Conservation (phyloP, 2,329 filamentous ascomycete species). For the Penicillium sp. region DNA sequence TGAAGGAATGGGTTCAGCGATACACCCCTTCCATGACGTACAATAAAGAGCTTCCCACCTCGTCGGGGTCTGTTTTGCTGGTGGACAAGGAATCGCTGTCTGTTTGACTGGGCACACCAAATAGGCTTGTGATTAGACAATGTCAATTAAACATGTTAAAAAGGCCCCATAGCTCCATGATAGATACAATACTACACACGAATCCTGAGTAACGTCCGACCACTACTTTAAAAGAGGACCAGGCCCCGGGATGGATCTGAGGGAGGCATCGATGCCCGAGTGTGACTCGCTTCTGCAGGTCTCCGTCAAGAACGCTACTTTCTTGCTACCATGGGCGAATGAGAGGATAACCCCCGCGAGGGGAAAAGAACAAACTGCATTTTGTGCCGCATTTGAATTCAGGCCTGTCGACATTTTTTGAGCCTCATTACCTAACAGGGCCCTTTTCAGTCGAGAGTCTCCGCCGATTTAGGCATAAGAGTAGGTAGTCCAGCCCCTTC, state of each 20-base stretch:
- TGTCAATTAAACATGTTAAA: not conserved
- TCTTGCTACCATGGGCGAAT: not conserved
- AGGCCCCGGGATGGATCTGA: not conserved
- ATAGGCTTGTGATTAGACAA: not conserved
- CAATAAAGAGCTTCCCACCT: slow-evolving; percentile 44
- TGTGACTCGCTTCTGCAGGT: slow-evolving; percentile 18
- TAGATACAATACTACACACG: not conserved
- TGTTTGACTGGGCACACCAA: not conserved
- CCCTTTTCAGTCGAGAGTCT: not conserved
- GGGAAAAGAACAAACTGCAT: not conserved
- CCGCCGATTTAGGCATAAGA: not conserved
- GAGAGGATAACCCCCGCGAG: not conserved
- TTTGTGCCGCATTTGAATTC: not conserved
- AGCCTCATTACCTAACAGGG: not conserved
- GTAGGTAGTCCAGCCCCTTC: not conserved
- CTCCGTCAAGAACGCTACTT: slow-evolving; percentile 2
- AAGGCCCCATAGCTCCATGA: not conserved
- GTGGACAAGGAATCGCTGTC: slow-evolving; percentile 25
- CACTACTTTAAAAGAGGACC: not conserved
- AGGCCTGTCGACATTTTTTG: not conserved
- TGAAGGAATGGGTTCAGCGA: slow-evolving; percentile 47
- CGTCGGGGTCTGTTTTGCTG: slow-evolving; percentile 44
- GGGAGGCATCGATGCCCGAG: slow-evolving; percentile 14
- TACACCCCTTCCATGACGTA: slow-evolving; percentile 48
- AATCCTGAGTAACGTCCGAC: not conserved